Evolutionary conservation across 139 green algal genomes (phyloP).

Genomic region (Chlorella sp.): DNA sequence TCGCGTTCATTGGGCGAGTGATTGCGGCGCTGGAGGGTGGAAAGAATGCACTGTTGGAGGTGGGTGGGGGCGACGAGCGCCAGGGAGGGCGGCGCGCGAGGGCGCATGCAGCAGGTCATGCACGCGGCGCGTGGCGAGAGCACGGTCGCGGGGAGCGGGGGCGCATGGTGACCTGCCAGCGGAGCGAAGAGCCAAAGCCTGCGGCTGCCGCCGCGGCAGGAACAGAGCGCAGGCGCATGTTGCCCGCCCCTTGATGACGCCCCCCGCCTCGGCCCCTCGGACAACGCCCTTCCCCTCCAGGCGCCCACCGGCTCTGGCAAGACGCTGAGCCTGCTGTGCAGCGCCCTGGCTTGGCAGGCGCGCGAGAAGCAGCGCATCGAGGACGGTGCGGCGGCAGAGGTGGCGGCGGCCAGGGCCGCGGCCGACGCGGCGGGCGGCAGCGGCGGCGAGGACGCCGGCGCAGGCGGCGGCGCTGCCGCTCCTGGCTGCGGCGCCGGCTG

Average conservation of each 20-base stretch:
- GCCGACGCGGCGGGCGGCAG: background rate
- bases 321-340: slow-evolving; percentile 89
- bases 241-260: too few relatives aligned
- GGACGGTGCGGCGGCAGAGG: slow-evolving; percentile 29
- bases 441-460: too few relatives aligned
- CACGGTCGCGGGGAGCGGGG: too few relatives aligned
- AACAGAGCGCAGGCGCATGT: too few relatives aligned
- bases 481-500: too few relatives aligned
- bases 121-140: background rate
- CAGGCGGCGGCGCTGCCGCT: too few relatives aligned
- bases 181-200: too few relatives aligned
- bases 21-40: slow-evolving; percentile 63
- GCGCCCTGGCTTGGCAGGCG: slow-evolving; percentile 73
- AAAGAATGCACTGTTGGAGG: slow-evolving; percentile 77
- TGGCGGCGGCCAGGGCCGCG: background rate
- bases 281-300: too few relatives aligned
- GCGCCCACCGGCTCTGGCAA: slow-evolving; percentile 86
- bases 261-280: too few relatives aligned
- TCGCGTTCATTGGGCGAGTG: slow-evolving; percentile 85
- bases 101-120: background rate
- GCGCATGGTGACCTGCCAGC: too few relatives aligned
- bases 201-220: too few relatives aligned
- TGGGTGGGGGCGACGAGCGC: slow-evolving; percentile 53
- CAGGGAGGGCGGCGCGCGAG: background rate
- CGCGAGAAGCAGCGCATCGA: slow-evolving; percentile 32